These are phyloP conservation scores for Yamadazyma insecticola DNA, from an alignment of 805 yeast genomes.

Conservation along the genomic window DNA sequence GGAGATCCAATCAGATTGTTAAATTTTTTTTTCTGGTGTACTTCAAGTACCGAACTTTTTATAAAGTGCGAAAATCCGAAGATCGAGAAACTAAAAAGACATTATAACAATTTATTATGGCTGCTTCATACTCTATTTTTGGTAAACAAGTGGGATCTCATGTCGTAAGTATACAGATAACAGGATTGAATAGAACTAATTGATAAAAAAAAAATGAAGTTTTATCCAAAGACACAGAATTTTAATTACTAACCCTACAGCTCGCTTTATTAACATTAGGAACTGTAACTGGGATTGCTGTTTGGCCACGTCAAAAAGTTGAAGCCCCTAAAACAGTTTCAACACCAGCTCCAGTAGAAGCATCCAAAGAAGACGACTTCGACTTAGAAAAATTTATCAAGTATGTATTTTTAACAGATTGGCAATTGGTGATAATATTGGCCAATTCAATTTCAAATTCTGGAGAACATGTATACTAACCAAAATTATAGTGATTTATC, in stretches of 20 bases:
- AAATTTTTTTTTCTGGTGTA: too few species aligned
- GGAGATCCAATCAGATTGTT: background rate
- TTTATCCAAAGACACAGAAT: background rate
- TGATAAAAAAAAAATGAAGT: background rate
- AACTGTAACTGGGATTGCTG: slow-evolving; percentile 32
- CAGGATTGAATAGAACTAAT: background rate
- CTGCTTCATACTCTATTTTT: slow-evolving; percentile 37
- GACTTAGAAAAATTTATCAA: slow-evolving; percentile 39
- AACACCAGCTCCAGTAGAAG: slow-evolving; percentile 17
- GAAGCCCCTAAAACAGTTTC: slow-evolving; percentile 21
- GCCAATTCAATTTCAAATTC: background rate
- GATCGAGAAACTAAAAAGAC: too few species aligned
- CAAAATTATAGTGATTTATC: slow-evolving; percentile 32
- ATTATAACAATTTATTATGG: slow-evolving; percentile 33
- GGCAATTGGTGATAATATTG: background rate
- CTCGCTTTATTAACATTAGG: slow-evolving; percentile 39
- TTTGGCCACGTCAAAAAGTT: slow-evolving; percentile 31
- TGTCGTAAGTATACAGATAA: slow-evolving; percentile 27
- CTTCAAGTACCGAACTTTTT: too few species aligned
- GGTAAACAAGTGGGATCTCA: slow-evolving; percentile 45
- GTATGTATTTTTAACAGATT: slow-evolving; percentile 29
- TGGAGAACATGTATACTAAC: slow-evolving; percentile 6
- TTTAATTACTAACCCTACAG: slow-evolving; percentile 16
- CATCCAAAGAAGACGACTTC: slow-evolving; percentile 35
- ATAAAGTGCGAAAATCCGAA: too few species aligned